Percentiles rank a stretch among this genome's conserved stretches.
Evolutionary conservation across 2,329 filamentous ascomycete species (phyloP).

Genomic region (Penicillium rolfsii): DNA sequence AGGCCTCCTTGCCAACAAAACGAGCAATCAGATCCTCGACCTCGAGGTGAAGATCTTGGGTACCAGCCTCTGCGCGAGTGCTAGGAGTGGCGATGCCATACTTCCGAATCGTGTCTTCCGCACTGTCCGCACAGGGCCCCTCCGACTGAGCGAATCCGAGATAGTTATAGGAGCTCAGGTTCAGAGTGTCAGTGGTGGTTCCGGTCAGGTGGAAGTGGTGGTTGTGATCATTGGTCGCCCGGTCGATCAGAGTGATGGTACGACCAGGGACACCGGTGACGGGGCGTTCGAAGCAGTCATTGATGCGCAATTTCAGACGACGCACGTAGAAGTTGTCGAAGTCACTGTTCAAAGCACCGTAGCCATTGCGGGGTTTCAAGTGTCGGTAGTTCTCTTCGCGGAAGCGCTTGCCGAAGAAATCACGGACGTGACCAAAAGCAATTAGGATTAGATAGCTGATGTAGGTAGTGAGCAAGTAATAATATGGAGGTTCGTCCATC

Average conservation of each 20-base stretch:
- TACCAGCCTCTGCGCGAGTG: conserved; percentile 80
- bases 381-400: conserved; percentile 84
- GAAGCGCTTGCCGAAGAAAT: conserved; percentile 98
- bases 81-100: conserved; percentile 84
- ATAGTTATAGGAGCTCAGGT: conserved; percentile 99
- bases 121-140: conserved; percentile 90
- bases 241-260: conserved; percentile 90
- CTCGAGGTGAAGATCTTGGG: conserved; percentile 82
- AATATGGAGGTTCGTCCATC: conserved; percentile 95
- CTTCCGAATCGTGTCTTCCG: conserved; percentile 81
- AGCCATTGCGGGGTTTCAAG: conserved; percentile 80
- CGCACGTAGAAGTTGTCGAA: conserved; percentile 99
- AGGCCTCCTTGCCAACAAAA: conserved; percentile 91
- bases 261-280: conserved; percentile 92
- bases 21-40: conserved; percentile 86
- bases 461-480: conserved; percentile 95
- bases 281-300: conserved; percentile 93
- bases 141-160: conserved; percentile 97
- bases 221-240: conserved; percentile 89
- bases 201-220: conserved; percentile 85
- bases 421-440: conserved; percentile 89
- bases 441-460: conserved; percentile 97
- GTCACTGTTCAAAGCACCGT: conserved; percentile 93
- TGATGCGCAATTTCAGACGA: conserved; percentile 88
- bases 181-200: conserved; percentile 89